Conservation (phyloP, 495 filamentous ascomycete species). For the Neurospora tetrasperma region DNA sequence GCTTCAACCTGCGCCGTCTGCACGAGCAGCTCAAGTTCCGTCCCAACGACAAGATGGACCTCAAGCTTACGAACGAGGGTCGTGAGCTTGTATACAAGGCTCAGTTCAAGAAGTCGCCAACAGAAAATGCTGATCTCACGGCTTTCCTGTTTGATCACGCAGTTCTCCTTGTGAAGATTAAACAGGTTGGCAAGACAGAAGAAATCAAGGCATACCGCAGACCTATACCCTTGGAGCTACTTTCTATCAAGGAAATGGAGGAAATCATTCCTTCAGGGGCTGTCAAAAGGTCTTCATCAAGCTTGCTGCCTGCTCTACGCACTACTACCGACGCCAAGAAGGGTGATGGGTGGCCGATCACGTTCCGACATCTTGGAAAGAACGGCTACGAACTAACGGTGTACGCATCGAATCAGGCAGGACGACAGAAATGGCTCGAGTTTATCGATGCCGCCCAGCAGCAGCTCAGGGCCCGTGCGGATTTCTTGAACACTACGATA, state of each 20-base stretch:
- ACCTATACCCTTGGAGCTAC: slow-evolving; percentile 88
- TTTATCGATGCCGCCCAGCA: slow-evolving; percentile 85
- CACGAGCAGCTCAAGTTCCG: slow-evolving; percentile 83
- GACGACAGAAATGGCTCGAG: slow-evolving; percentile 90
- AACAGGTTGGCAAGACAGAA: slow-evolving; percentile 84
- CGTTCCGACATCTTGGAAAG: slow-evolving; percentile 96
- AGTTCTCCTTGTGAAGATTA: slow-evolving; percentile 77
- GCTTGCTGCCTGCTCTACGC: slow-evolving; percentile 67
- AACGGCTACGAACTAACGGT: slow-evolving; percentile 91
- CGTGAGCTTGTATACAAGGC: slow-evolving; percentile 91
- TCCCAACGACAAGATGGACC: slow-evolving; percentile 77
- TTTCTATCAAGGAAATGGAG: slow-evolving; percentile 94
- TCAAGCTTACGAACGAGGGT: slow-evolving; percentile 89
- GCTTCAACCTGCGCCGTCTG: slow-evolving; percentile 87
- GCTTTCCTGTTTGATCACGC: slow-evolving; percentile 96
- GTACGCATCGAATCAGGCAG: slow-evolving; percentile 69
- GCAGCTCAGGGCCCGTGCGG: slow-evolving; percentile 72
- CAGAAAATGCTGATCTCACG: slow-evolving; percentile 79
- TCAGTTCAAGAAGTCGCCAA: slow-evolving; percentile 80
- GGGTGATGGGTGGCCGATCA: slow-evolving; percentile 85
- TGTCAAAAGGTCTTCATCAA: slow-evolving; percentile 83
- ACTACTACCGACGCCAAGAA: slow-evolving; percentile 36
- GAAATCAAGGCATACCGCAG: slow-evolving; percentile 89
- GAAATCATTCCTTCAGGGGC: slow-evolving; percentile 72
- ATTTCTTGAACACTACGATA: slow-evolving; percentile 85